Evolutionary conservation across 2,329 filamentous ascomycete species (phyloP), one percentile per base, ranked within the genome.

Genomic region (Emericellopsis cladophorae): DNA sequence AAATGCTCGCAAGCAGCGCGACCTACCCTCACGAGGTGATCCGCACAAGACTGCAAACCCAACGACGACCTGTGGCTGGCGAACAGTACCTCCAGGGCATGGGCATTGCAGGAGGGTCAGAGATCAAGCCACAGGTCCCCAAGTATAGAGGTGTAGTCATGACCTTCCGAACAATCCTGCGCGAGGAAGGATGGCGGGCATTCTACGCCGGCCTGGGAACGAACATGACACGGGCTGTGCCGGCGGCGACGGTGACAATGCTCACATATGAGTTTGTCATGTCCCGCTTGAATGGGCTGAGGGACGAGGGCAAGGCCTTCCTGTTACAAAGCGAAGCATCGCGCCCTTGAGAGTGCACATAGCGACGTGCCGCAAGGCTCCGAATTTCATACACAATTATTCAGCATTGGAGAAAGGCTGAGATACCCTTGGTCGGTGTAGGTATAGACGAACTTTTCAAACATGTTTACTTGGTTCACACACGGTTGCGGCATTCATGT

Each of bases 1-100:
- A 98, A 64, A 77, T 95, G 38, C 80, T 92, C 54, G 92, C 92
- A 29, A 95, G 89, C 57, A 92, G 86, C 38, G 85, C 89, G 8
- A 98, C 92, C 15, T 98, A 98, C 57, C 92, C 92, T 1, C 92
- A 98, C 57, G 92, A 98, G 62, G 92, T 98, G 15, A 81, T 98
- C 40, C 80, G 92, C 36, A 98, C 92, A 39, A 74, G 92, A 44
- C 66, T 98, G 42, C 92, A 98, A 61, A 98, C 92, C 2, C 92
- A 98, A 58, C 81, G 92, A 54, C 75, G 88, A 45, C 79, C 81
- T 5, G 65, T 74, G 18, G 70, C 72, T 1, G 69, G 73, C 7
- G 64, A 68, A 32, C 68, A 72, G 36, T 71, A 66, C 44, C 54
- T 73, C 32, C 66, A 72, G 43, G 70, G 67, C 1, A 54, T 74